phyloP scores from a whole-genome alignment of 768 basidiomycete genomes.

The Serendipita sp. region DNA sequence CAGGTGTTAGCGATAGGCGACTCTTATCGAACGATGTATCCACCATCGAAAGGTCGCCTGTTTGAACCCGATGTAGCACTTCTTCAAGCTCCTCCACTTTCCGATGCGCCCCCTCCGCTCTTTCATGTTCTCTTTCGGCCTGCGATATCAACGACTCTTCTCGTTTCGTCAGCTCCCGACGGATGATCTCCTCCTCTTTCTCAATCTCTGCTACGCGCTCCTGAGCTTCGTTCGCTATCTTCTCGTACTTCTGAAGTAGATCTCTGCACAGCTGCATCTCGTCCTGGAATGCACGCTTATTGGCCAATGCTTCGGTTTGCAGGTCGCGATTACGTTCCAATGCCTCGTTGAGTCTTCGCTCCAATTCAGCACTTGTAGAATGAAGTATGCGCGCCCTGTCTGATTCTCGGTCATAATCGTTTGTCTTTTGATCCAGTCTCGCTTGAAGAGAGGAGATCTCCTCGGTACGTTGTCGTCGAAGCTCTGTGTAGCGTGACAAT shows the following conservation, averaged over 20 bases:
- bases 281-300: slow-evolving; percentile 65
- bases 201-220: slow-evolving; percentile 71
- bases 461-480: slow-evolving; percentile 65
- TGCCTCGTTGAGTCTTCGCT: slow-evolving; percentile 62
- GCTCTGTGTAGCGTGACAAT: slow-evolving; percentile 70
- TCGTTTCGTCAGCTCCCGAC: slow-evolving; percentile 49
- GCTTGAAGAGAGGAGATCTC: slow-evolving; percentile 64
- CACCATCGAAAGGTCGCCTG: slow-evolving; percentile 53
- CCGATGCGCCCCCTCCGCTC: slow-evolving; percentile 28
- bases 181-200: slow-evolving; percentile 61
- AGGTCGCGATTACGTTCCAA: slow-evolving; percentile 61
- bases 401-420: slow-evolving; percentile 50
- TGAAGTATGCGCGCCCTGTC: slow-evolving; percentile 55
- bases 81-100: slow-evolving; percentile 39
- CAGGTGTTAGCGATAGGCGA: slow-evolving; percentile 33
- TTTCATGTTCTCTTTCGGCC: slow-evolving; percentile 51
- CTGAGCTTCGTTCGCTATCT: slow-evolving; percentile 72
- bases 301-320: slow-evolving; percentile 64
- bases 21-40: slow-evolving; percentile 17
- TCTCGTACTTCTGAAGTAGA: slow-evolving; percentile 72
- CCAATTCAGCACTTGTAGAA: slow-evolving; percentile 51
- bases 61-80: slow-evolving; percentile 54
- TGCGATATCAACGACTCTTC: slow-evolving; percentile 55
- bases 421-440: slow-evolving; percentile 54
- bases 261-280: slow-evolving; percentile 63